Base-by-base conservation (phyloP, 345 rosid species). In the Rhodamnia rubescens region DNA sequence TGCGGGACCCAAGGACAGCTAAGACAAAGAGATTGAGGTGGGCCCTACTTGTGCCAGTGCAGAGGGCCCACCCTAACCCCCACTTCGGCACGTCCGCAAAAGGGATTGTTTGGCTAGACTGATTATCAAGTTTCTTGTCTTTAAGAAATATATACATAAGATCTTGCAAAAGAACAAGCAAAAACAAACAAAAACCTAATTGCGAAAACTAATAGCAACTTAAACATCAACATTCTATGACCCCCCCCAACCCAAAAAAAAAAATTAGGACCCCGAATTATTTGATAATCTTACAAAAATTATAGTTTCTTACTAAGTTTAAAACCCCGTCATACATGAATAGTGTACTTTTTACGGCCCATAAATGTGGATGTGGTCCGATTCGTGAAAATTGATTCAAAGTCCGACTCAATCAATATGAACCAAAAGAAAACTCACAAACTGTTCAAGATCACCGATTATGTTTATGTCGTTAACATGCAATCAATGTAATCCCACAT, bases 391-490 rank as follows among this genome's bases (percentile, higher is more conserved):
- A 16, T 1, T 8, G 18, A 32, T 32, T 5, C 0, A 4, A 1
- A 16, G 44, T 8, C 24, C 11, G 6, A 16, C 21, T 0, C 0
- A 6, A 16, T 32, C 24, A 8, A 36, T 36, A 16, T 32, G 8
- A 64, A 16, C 6, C 11, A 4, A 32, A 16, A 69, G 18, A 4
- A 32, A 69, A 21, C 24, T 64, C 4, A 8, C 12, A 36, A 32
- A 5, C 0, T 0, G 1, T 32, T 8, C 47, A 3, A 5, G 1
- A 1, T 69, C 44, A 0, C 32, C 1, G 1, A 1, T 32, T 32
- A 4, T 32, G 47, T 6, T 12, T 18, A 32, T 22, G 24, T 69
- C 47, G 32, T 64, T 18, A 5, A 11, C 78, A 1, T 4, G 24
- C 12, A 10, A 8, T 32, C 44, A 64, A 32, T 64, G 24, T 40